Evolutionary conservation across 192 early-diverging fungal species (phyloP), one percentile per base, ranked within the genome.

Genomic region (Linnemannia elongata): DNA sequence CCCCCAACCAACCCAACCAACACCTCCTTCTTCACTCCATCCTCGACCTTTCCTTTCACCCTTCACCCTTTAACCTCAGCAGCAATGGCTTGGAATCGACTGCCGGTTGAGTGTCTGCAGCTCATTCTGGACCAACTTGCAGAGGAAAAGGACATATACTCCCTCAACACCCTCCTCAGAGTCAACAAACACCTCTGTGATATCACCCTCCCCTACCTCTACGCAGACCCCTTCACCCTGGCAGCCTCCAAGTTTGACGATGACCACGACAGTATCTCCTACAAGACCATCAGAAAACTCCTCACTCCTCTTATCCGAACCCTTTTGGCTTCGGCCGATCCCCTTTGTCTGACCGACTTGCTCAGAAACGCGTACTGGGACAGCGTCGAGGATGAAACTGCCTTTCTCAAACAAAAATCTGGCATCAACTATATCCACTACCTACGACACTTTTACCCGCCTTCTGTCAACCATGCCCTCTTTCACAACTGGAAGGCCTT

Each of bases 391-490:
- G 13, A 38, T 0, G 33, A 54, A 3, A n/a, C 24, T 41, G 36
- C 7, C 18, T 42, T 35, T 9, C 36, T 38, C 54, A 49, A 68
- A 30, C 68, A 72, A 17, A 57, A 36, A 22, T 80, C 79, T 1
- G 72, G 79, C 35, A 81, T 81, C 74, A 69, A 81, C 73, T 81
- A 81, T 30, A 39, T 81, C 22, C 24, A 7, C 7, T 81, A 70
- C 52, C 66, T 81, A 6, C 80, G 45, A 10, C 49, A 81, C 66
- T 70, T 81, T 22, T 30, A 75, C 42, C 68, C 38, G 4, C 9
- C 44, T 9, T 15, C 27, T 30, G 38, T 73, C 44, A 79, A 79
- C 20, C 30, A 39, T 2, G 41, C 22, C 20, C 35, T 73, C 15
- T n/a, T 39, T 24, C 4, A 66, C 27, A 66, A 66, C 60, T 66